Conservation (phyloP, 306 rosid species). For the Quercus suber region DNA sequence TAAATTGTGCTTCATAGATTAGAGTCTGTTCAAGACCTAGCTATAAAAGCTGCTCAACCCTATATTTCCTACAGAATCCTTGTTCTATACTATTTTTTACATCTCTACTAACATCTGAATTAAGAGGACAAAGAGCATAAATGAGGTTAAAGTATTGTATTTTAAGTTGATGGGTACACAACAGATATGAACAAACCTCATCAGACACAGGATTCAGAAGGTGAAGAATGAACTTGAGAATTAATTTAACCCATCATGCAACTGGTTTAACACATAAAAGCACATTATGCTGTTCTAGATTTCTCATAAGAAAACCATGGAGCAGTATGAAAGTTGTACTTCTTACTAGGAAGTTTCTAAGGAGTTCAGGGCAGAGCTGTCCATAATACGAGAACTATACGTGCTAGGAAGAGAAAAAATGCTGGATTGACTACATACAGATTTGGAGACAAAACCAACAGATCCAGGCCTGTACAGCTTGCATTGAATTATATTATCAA, state of each 20-base stretch:
- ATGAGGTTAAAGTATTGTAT: not conserved
- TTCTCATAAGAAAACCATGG: not conserved
- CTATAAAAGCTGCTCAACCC: not conserved
- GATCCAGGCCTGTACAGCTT: conserved; percentile 99
- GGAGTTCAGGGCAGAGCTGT: not conserved
- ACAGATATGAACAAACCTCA: conserved; percentile 12
- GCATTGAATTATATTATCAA: conserved; percentile 90
- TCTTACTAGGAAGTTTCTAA: not conserved
- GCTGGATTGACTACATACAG: conserved; percentile 57
- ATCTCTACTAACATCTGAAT: not conserved
- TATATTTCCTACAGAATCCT: not conserved
- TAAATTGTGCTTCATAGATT: not conserved
- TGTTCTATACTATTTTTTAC: not conserved
- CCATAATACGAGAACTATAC: conserved; percentile 17
- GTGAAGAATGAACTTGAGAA: conserved; percentile 6
- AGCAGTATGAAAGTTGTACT: not conserved
- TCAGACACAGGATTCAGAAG: conserved; percentile 6
- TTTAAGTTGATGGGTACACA: conserved; percentile 6
- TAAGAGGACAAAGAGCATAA: not conserved
- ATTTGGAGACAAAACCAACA: conserved; percentile 99
- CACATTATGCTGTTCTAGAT: not conserved
- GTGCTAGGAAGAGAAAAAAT: conserved; percentile 10
- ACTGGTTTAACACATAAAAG: conserved; percentile 5
- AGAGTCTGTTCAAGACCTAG: not conserved
- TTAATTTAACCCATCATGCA: not conserved